Evolutionary conservation across 805 yeast genomes (phyloP).

Genomic region (Candida ortonii): DNA sequence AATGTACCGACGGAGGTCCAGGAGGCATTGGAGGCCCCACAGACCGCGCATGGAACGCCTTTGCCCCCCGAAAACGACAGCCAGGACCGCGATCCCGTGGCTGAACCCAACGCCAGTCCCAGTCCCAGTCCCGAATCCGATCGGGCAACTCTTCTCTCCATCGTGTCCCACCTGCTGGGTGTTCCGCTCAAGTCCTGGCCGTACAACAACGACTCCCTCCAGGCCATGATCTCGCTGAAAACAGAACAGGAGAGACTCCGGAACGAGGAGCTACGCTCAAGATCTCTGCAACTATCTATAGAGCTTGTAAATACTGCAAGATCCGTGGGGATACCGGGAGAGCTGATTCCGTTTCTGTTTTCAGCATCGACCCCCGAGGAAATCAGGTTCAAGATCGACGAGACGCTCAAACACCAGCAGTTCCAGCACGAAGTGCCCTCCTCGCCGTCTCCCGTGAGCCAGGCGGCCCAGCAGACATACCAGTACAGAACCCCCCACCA

Average conservation of each 20-base stretch:
- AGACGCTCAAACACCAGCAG: conserved; percentile 7
- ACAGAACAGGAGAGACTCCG: conserved; percentile 43
- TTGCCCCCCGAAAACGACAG: too few relatives aligned
- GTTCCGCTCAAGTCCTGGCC: conserved; percentile 27
- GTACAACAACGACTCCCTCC: conserved; percentile 35
- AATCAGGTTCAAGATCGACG: conserved; percentile 13
- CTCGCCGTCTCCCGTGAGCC: conserved; percentile 3
- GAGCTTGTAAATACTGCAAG: conserved; percentile 36
- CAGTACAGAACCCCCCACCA: conserved; percentile 9
- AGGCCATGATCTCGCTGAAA: conserved; percentile 36
- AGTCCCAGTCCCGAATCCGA: too few relatives aligned
- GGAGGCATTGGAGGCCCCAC: too few relatives aligned
- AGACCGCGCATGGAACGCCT: too few relatives aligned
- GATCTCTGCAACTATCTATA: conserved; percentile 33
- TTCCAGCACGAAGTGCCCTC: conserved; percentile 2
- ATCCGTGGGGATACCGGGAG: conserved; percentile 22
- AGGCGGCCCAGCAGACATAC: not conserved
- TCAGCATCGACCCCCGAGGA: conserved; percentile 16
- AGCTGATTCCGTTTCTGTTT: conserved; percentile 26
- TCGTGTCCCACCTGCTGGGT: conserved; percentile 14
- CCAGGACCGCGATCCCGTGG: too few relatives aligned
- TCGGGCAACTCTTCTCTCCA: conserved; percentile 1
- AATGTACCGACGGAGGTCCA: too few relatives aligned
- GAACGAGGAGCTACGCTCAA: conserved; percentile 36
- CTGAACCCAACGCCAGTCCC: too few relatives aligned